These are phyloP conservation scores for Thalassiosira hispida DNA, from an alignment of 352 stramenopile genomes.

Conservation along the genomic window DNA sequence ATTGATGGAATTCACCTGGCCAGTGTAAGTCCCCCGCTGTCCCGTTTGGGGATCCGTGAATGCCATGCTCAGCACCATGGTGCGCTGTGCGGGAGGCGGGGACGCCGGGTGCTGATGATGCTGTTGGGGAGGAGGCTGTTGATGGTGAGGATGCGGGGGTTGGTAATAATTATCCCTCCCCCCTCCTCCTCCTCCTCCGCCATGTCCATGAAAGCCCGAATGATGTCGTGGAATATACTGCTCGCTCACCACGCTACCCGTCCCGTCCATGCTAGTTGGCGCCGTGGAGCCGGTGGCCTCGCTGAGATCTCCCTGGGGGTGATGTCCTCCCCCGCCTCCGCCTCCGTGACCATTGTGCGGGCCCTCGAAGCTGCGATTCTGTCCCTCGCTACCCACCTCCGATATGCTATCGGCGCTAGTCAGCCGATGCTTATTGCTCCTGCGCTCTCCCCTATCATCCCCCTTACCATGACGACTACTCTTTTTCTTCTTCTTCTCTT, in stretches of 20 bases:
- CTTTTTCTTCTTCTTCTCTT: slow-evolving; percentile 23
- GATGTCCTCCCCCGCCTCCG: not conserved
- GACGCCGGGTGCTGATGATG: slow-evolving; percentile 6
- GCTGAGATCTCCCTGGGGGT: not conserved
- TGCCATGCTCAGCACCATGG: slow-evolving; percentile 45
- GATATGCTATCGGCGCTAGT: too few species aligned
- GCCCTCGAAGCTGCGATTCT: too few species aligned
- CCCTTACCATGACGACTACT: not conserved
- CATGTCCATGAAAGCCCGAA: not conserved
- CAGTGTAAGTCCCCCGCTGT: slow-evolving; percentile 38
- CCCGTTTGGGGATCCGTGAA: slow-evolving; percentile 38
- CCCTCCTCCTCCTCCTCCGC: not conserved
- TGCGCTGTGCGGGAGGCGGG: slow-evolving; percentile 17
- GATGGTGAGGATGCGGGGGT: not conserved
- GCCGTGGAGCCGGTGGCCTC: slow-evolving; percentile 21
- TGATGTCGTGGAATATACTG: slow-evolving; percentile 18
- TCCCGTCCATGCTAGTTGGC: not conserved
- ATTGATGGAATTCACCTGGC: slow-evolving; percentile 41
- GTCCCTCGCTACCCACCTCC: not conserved
- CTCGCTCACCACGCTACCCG: slow-evolving; percentile 18
- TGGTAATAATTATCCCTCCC: not conserved
- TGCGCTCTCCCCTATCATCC: not conserved
- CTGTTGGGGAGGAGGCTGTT: not conserved
- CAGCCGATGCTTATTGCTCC: too few species aligned
- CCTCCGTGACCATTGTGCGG: too few species aligned